Base-by-base conservation (phyloP, 2,329 filamentous ascomycete species). In the Akanthomyces uredinophilus region DNA sequence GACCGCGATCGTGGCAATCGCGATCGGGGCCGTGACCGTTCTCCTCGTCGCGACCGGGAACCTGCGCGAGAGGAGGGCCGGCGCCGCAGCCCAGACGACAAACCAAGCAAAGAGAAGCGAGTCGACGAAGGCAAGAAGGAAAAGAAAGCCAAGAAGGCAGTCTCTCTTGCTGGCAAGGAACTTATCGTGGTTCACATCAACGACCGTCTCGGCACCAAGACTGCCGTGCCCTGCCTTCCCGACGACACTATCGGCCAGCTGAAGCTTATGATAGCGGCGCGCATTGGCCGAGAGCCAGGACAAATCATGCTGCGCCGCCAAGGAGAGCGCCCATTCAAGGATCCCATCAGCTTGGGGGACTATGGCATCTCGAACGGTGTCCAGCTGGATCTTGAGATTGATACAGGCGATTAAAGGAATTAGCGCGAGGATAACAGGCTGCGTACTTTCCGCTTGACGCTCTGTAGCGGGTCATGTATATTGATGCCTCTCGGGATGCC, bases 111-210 rank as follows among this genome's bases (percentile, higher is more conserved):
- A 29, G 39, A 46, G 14, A 60, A 60, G 39, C 47, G 37, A 44
- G 68, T 77, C 70, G 71, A 79, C 70, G 71, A 63, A 18, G 62
- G 63, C 70, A 70, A 71, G 64, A 77, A 77, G 60, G 73, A 79
- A 56, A 76, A 77, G 60, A 77, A 66, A 65, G 71, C 58, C 61
- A 73, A 52, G 62, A 73, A 66, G 46, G 68, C 67, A 35, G 64
- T 74, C 72, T 54, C 63, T 2, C 66, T 66, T 11, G 44, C 77
- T 4, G 74, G 80, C 6, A 89, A 96, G 71, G 88, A 92, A 62
- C 96, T 97, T 89, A 97, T 98, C 67, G 85, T 96, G 57, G 93
- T 98, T 20, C 87, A 94, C 70, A 87, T 98, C 71, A 98, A 98
- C 73, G 94, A 98, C 75, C 85, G 94, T n/a, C 79, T 98, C 41